phyloP scores from a whole-genome alignment of 75 land plant species.

The Ceratopteris richardii region DNA sequence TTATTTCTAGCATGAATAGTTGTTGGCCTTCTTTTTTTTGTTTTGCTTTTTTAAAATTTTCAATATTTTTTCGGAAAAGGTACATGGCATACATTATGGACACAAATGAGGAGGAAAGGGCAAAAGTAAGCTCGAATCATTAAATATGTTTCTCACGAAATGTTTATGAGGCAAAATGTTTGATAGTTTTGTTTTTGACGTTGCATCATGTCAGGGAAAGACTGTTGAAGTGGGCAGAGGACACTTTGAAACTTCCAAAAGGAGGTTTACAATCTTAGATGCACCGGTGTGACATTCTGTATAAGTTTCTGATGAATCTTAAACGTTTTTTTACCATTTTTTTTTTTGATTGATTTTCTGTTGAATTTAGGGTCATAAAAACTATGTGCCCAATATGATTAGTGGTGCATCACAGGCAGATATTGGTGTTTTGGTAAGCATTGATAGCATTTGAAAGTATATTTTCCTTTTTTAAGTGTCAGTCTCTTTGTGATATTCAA shows the following conservation, averaged over 20 bases:
- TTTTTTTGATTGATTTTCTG: too few species aligned
- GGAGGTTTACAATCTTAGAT: slow-evolving; percentile 95
- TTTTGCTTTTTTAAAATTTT: too few species aligned
- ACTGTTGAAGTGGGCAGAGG: slow-evolving; percentile 99
- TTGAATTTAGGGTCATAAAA: slow-evolving; percentile 98
- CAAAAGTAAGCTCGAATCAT: slow-evolving; percentile 44
- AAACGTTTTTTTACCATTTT: too few species aligned
- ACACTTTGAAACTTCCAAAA: slow-evolving; percentile 77
- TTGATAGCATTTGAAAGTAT: too few species aligned
- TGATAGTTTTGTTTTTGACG: too few species aligned
- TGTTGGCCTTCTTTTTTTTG: too few species aligned
- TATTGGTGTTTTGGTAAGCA: slow-evolving; percentile 91
- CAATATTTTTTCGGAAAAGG: too few species aligned
- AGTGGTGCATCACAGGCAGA: slow-evolving; percentile 99
- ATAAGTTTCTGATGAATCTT: too few species aligned
- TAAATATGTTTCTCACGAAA: neutral
- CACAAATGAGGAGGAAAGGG: slow-evolving; percentile 97
- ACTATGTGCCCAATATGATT: slow-evolving; percentile 99
- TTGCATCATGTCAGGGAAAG: slow-evolving; percentile 91
- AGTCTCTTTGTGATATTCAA: too few species aligned
- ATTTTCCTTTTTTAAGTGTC: too few species aligned
- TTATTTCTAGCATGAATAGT: too few species aligned
- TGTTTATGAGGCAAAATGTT: too few species aligned
- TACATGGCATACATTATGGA: slow-evolving; percentile 99
- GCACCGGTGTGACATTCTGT: slow-evolving; percentile 99